phyloP scores from a whole-genome alignment of 1,139 yeast genomes.

The Diutina sp. region DNA sequence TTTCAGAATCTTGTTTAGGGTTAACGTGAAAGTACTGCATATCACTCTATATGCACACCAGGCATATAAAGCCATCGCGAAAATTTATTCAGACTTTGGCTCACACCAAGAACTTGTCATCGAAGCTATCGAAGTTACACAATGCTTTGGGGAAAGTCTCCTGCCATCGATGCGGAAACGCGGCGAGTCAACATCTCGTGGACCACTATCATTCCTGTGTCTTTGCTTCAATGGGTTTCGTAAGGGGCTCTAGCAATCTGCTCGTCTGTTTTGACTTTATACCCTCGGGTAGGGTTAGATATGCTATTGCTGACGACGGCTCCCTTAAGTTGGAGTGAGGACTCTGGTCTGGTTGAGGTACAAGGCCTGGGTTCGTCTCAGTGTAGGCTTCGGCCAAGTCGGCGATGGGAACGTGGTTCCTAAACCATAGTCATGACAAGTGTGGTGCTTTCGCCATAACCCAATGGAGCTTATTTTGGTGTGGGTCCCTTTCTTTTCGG shows the following conservation, averaged over 20 bases:
- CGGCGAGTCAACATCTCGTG: not conserved
- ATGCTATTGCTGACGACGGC: not conserved
- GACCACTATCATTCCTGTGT: not conserved
- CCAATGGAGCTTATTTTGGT: conserved; percentile 2
- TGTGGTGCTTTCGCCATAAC: not conserved
- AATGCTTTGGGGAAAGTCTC: conserved; percentile 2
- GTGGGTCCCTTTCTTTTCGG: not conserved
- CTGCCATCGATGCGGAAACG: conserved; percentile 2
- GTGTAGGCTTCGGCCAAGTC: conserved; percentile 2
- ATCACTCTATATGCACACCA: not conserved
- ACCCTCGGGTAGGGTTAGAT: not conserved
- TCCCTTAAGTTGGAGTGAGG: not conserved
- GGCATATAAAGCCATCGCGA: not conserved
- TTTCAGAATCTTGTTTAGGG: not conserved
- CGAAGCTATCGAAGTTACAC: conserved; percentile 2
- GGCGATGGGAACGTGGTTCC: conserved; percentile 2
- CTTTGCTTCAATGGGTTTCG: not conserved
- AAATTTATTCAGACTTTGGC: not conserved
- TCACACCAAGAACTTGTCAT: not conserved
- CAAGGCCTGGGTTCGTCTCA: not conserved
- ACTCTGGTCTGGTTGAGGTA: not conserved
- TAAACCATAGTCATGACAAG: conserved; percentile 2
- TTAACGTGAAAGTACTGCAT: not conserved
- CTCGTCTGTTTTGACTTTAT: not conserved
- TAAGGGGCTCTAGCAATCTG: not conserved